phyloP scores from a whole-genome alignment of 106 monocot genomes.

The Triglochin maritima region DNA sequence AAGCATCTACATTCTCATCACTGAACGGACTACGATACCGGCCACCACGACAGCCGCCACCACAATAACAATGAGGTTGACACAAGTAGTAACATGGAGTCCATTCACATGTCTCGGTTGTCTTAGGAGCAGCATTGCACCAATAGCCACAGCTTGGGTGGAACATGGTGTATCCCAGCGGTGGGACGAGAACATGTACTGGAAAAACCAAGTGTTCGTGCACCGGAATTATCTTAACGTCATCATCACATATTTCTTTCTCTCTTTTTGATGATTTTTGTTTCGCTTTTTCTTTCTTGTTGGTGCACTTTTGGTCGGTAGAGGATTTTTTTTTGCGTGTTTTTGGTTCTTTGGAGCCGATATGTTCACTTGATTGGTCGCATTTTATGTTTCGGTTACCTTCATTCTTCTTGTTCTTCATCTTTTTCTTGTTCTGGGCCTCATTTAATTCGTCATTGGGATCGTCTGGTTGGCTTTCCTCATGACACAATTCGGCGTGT shows the following conservation, averaged over 20 bases:
- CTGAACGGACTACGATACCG: conserved; percentile 25
- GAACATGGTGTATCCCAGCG: conserved; percentile 31
- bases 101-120: neutral
- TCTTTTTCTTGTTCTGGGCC: neutral
- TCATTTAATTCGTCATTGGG: neutral
- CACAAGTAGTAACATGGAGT: conserved; percentile 4
- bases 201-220: neutral
- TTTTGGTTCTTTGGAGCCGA: neutral
- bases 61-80: neutral
- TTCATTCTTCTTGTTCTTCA: neutral
- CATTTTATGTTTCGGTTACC: neutral
- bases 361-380: neutral
- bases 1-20: conserved; percentile 47
- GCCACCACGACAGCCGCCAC: conserved; percentile 3
- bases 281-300: neutral
- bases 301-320: neutral
- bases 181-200: neutral
- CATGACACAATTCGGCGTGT: neutral
- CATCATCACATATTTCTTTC: conserved; percentile 11
- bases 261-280: neutral
- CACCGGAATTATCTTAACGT: neutral
- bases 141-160: conserved; percentile 24
- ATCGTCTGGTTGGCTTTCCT: neutral
- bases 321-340: neutral
- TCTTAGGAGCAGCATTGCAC: conserved; percentile 10